Base-by-base conservation (phyloP, 768 basidiomycete species). In the Crepidotus variabilis region DNA sequence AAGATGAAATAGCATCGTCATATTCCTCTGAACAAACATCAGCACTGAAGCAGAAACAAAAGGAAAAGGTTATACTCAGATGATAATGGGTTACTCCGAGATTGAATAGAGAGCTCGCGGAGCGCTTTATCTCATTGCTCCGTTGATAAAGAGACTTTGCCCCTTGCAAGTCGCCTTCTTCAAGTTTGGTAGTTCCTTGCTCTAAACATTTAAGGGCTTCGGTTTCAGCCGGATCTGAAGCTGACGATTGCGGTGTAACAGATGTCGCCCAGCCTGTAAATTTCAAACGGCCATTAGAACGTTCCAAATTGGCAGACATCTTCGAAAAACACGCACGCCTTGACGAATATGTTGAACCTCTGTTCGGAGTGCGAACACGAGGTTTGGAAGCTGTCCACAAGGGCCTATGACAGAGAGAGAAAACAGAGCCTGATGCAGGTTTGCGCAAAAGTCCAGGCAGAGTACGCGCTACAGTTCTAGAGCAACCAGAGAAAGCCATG, bases 61-160 rank as follows among this genome's bases (percentile, higher is more conserved):
- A 43, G 10, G 16, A 58, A 6, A 21, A 10, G 43, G 20, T 35
- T 23, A 22, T 52, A 78, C 91, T 92, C 49, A 93, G 81, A 69
- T 94, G 92, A 69, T 93, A 94, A 65, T 91, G 86, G 3, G 92
- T 92, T 28, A 94, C 92, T 45, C 92, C 92, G 13, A 93, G 79
- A 67, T 94, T 94, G 72, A 93, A 94, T 36, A 94, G 78, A 11
- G 88, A 86, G 68, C 87, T 90, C 9, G 90, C 88, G 54, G 80
- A 89, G 57, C 85, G 82, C 67, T 87, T 86, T 55, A 94, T 90
- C 65, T 92, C 85, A 24, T 86, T 81, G 64, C 90, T 92, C 61
- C 90, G 83, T 69, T 81, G 76, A 72, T 93, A 94, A 36, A 90
- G 77, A 48, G 75, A 75, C 69, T 88, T 92, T 51, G 92, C 92